Conservation (phyloP, 1,284 basidiomycete species). For the Microbotryum violaceum region DNA sequence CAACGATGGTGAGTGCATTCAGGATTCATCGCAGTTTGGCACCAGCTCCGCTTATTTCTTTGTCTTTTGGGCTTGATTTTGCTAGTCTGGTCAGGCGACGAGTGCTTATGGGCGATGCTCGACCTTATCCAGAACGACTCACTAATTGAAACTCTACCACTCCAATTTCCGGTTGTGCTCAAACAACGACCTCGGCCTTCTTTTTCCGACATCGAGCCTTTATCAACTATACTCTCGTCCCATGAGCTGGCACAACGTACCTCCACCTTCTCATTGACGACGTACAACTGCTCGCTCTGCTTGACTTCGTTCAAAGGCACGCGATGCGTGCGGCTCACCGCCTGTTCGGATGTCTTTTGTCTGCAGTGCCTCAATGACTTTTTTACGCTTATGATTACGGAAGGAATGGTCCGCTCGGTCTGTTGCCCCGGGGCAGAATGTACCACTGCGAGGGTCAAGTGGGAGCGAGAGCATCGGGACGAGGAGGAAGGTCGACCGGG, state of each 20-base stretch:
- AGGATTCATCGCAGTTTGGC: not conserved
- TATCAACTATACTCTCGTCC: not conserved
- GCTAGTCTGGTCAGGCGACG: not conserved
- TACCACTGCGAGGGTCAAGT: conserved; percentile 7
- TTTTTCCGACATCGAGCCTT: no score
- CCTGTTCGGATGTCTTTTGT: conserved; percentile 65
- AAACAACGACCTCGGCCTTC: not conserved
- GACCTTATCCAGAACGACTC: not conserved
- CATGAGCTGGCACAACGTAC: conserved; percentile 10
- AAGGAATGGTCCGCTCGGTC: conserved; percentile 61
- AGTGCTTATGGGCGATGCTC: not conserved
- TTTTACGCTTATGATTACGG: conserved; percentile 63
- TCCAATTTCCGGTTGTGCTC: not conserved
- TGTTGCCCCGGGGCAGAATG: conserved; percentile 58
- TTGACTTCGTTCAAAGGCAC: conserved; percentile 60
- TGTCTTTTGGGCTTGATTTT: not conserved
- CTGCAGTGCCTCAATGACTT: conserved; percentile 60
- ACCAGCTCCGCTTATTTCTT: not conserved
- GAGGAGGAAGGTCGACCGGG: conserved; percentile 6
- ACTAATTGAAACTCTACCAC: not conserved
- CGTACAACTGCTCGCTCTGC: conserved; percentile 62
- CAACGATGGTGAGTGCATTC: not conserved
- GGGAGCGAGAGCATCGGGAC: conserved; percentile 16
- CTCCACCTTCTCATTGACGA: conserved; percentile 49
- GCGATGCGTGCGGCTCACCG: conserved; percentile 54